These are phyloP conservation scores for Lupinus albus DNA, from an alignment of 306 rosid genomes.

Conservation along the genomic window DNA sequence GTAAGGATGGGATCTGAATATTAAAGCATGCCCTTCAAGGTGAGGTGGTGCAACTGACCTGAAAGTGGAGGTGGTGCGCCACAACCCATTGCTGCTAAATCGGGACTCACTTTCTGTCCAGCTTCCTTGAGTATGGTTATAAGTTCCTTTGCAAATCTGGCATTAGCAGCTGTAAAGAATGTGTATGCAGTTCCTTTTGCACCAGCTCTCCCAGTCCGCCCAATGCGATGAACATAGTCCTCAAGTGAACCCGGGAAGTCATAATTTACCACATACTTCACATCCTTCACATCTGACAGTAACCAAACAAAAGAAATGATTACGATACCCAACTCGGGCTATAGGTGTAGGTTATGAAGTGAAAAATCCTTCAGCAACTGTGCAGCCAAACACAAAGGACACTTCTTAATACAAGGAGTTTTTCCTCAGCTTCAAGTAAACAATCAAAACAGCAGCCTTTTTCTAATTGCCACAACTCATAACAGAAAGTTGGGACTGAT, in stretches of 20 bases:
- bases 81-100: slow-evolving; percentile 93
- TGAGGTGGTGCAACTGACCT: slow-evolving; percentile 54
- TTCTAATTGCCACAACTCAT: background rate
- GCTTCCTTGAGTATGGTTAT: slow-evolving; percentile 89
- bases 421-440: slow-evolving; percentile 8
- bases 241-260: slow-evolving; percentile 98
- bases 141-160: slow-evolving; percentile 93
- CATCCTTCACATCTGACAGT: slow-evolving; percentile 88
- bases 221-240: slow-evolving; percentile 96
- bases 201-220: slow-evolving; percentile 98
- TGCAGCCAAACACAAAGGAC: slow-evolving; percentile 16
- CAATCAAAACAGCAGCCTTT: slow-evolving; percentile 1
- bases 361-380: slow-evolving; percentile 7
- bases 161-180: slow-evolving; percentile 94
- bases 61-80: slow-evolving; percentile 94
- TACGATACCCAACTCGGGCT: background rate
- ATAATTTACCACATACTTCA: slow-evolving; percentile 84
- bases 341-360: background rate
- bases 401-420: slow-evolving; percentile 15
- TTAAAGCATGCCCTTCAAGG: background rate
- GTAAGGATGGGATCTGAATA: too few relatives aligned
- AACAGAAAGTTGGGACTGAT: background rate
- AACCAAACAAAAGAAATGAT: slow-evolving; percentile 31
- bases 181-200: slow-evolving; percentile 99
- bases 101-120: slow-evolving; percentile 90